phyloP scores from a whole-genome alignment of 495 filamentous ascomycete genomes.

The Tirmania nivea region DNA sequence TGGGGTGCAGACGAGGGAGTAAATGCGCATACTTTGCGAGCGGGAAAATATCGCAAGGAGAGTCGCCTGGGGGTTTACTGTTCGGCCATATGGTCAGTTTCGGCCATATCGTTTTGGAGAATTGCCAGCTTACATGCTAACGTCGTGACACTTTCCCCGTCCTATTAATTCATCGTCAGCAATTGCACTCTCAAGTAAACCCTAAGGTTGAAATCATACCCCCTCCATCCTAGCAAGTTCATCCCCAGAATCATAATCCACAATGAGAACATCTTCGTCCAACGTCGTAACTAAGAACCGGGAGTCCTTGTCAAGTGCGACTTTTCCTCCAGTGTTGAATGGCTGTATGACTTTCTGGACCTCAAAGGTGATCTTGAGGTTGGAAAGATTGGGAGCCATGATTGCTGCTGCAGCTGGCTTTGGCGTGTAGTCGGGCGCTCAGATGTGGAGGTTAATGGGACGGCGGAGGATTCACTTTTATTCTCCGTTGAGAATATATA shows the following conservation, averaged over 20 bases:
- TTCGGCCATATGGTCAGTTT: conserved; percentile 11
- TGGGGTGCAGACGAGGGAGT: conserved; percentile 40
- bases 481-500: no score
- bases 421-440: no score
- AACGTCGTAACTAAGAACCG: conserved; percentile 67
- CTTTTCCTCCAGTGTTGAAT: conserved; percentile 78
- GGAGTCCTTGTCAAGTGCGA: conserved; percentile 61
- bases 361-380: conserved; percentile 66
- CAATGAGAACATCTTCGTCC: conserved; percentile 72
- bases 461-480: no score
- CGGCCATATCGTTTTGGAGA: not conserved
- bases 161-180: conserved; percentile 28
- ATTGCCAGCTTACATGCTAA: conserved; percentile 39
- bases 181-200: not conserved
- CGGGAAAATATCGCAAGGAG: conserved; percentile 80
- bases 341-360: conserved; percentile 61
- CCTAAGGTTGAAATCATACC: conserved; percentile 28
- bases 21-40: conserved; percentile 84
- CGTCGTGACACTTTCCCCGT: conserved; percentile 79
- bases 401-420: no score
- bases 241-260: conserved; percentile 61
- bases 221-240: conserved; percentile 76
- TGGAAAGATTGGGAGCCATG: no score
- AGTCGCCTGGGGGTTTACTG: conserved; percentile 69
- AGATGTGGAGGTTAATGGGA: no score